These are phyloP conservation scores for Venturia pyrina DNA, from an alignment of 2,329 filamentous ascomycete species.

Conservation along the genomic window DNA sequence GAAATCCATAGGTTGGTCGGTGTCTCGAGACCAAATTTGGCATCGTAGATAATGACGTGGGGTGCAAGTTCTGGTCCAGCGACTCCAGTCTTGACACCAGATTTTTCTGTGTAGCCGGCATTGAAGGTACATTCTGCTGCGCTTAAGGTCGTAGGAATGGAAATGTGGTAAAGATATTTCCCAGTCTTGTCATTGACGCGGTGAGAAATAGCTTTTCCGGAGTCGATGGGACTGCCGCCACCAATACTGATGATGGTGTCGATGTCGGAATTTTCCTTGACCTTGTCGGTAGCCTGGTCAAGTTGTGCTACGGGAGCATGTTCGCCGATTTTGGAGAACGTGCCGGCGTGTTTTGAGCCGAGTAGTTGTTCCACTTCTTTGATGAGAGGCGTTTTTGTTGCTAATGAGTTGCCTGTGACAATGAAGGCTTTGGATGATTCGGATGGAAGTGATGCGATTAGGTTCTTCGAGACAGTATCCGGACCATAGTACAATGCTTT, in stretches of 20 bases:
- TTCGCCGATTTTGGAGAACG: constrained; percentile 45
- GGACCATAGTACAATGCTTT: constrained; percentile 42
- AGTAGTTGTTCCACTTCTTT: constrained; percentile 41
- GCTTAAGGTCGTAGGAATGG: constrained; percentile 31
- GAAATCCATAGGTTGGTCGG: constrained; percentile 40
- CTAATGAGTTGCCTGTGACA: constrained; percentile 44
- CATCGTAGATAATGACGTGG: constrained; percentile 44
- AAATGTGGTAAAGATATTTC: constrained; percentile 27
- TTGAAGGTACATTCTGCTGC: constrained; percentile 46
- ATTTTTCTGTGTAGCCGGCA: constrained; percentile 39
- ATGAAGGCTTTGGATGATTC: constrained; percentile 45
- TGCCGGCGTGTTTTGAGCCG: constrained; percentile 39
- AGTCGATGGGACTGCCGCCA: constrained; percentile 46
- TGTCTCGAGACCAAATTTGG: constrained; percentile 40
- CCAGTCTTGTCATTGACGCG: constrained; percentile 25
- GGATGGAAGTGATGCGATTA: constrained; percentile 35
- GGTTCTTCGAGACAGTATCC: constrained; percentile 35
- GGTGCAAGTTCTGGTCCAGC: constrained; percentile 33
- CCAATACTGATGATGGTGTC: constrained; percentile 47
- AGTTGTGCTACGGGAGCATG: constrained; percentile 46
- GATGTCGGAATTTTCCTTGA: constrained; percentile 35
- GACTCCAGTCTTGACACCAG: constrained; percentile 42
- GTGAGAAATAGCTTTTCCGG: constrained; percentile 28
- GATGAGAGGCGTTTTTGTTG: constrained; percentile 43
- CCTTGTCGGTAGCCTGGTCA: constrained; percentile 40